phyloP scores from a whole-genome alignment of 352 stramenopile species.

The Pythium pectinolyticum region DNA sequence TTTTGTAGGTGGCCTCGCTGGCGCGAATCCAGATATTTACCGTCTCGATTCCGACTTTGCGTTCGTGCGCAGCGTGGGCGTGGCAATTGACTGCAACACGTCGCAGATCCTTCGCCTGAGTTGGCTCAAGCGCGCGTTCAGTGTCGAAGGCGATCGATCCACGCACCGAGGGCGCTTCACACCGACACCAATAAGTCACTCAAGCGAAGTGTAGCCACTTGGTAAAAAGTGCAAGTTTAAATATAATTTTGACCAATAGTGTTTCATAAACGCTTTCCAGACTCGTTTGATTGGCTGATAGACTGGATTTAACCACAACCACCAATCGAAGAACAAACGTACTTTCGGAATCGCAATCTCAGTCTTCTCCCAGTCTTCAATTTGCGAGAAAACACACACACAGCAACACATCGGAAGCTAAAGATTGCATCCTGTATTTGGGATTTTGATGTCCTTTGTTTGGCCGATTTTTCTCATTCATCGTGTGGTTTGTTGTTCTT shows the following conservation, averaged over 20 bases:
- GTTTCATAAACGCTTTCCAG: no score
- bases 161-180: constrained; percentile 42
- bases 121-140: constrained; percentile 47
- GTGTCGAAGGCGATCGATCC: constrained; percentile 40
- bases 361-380: constrained; percentile 14
- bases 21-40: constrained; percentile 18
- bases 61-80: constrained; percentile 36
- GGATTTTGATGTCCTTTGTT: neutral
- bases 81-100: constrained; percentile 50
- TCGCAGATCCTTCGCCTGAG: constrained; percentile 48
- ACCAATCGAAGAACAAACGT: constrained; percentile 6
- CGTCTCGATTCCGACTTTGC: constrained; percentile 39
- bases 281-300: constrained; percentile 26
- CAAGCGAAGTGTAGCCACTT: constrained; percentile 19
- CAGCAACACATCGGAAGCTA: neutral
- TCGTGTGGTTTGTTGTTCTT: constrained; percentile 23
- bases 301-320: constrained; percentile 1
- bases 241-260: no score
- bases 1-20: constrained; percentile 30
- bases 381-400: constrained; percentile 3
- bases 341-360: neutral
- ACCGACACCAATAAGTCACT: neutral
- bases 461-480: constrained; percentile 29
- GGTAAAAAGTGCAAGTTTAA: no score
- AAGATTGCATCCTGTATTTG: neutral